Conservation (phyloP, 805 yeast species). For the Ogataea henricii region DNA sequence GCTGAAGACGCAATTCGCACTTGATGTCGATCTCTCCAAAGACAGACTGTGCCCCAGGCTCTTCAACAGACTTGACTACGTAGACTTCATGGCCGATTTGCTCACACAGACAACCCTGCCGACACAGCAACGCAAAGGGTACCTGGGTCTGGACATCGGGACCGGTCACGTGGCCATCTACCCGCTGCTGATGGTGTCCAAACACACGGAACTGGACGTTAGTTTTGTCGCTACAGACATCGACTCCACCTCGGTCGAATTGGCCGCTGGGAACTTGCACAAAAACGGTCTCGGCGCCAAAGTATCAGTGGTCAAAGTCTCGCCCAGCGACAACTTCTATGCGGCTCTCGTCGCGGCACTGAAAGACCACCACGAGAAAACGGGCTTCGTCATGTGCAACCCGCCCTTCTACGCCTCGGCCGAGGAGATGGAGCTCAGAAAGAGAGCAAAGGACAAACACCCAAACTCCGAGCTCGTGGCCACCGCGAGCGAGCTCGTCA, state of each 20-base stretch:
- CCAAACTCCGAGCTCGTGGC: conserved; percentile 34
- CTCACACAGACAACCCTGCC: conserved; percentile 7
- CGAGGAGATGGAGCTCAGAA: conserved; percentile 34
- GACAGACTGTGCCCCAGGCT: conserved; percentile 36
- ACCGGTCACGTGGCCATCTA: conserved; percentile 52
- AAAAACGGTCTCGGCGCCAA: conserved; percentile 29
- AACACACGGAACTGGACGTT: conserved; percentile 2
- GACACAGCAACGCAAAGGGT: background rate
- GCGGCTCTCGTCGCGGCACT: background rate
- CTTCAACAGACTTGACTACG: conserved; percentile 33
- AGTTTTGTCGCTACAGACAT: conserved; percentile 45
- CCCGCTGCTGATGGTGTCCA: conserved; percentile 40
- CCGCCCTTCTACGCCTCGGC: conserved; percentile 51
- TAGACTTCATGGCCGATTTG: conserved; percentile 23
- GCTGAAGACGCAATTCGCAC: conserved; percentile 18
- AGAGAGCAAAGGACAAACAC: conserved; percentile 25
- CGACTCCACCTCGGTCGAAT: conserved; percentile 35
- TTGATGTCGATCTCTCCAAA: conserved; percentile 18
- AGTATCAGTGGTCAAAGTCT: conserved; percentile 20
- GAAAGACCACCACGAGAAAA: conserved; percentile 6
- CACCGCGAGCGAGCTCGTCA: conserved; percentile 39
- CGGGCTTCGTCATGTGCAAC: conserved; percentile 46
- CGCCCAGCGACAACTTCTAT: conserved; percentile 21
- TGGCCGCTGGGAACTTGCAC: conserved; percentile 32
- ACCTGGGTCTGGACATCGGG: conserved; percentile 47